These are phyloP conservation scores for Sistotremastrum niveocremeum DNA, from an alignment of 768 basidiomycete species.

Conservation along the genomic window DNA sequence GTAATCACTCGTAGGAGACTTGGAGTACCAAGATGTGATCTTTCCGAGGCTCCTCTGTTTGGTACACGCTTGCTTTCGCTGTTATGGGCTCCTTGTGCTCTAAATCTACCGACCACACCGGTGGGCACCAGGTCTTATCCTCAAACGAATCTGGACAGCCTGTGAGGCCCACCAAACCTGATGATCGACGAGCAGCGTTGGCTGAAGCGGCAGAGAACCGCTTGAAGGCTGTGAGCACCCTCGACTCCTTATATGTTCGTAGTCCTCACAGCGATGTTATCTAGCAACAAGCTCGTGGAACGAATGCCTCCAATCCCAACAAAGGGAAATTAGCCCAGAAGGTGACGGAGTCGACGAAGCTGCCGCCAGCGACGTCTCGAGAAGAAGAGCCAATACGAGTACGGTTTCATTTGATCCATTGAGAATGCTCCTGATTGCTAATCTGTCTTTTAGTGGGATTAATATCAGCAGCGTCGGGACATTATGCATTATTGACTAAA, in stretches of 20 bases:
- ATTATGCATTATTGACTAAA: too few species aligned
- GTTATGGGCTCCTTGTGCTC: slow-evolving; percentile 49
- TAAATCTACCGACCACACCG: slow-evolving; percentile 28
- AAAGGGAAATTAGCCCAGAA: slow-evolving; percentile 30
- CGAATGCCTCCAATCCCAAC: slow-evolving; percentile 31
- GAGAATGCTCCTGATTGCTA: too few species aligned
- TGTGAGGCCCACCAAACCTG: neutral
- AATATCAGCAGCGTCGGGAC: slow-evolving; percentile 8
- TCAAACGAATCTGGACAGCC: neutral
- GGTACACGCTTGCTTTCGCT: neutral
- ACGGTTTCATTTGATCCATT: too few species aligned
- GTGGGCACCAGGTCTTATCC: slow-evolving; percentile 37
- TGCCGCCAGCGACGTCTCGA: slow-evolving; percentile 24
- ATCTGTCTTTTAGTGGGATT: slow-evolving; percentile 28
- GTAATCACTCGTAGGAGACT: too few species aligned
- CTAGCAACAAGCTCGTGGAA: slow-evolving; percentile 30
- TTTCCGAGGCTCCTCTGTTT: too few species aligned
- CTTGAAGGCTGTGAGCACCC: slow-evolving; percentile 17
- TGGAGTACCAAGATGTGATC: too few species aligned
- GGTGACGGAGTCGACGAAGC: slow-evolving; percentile 22
- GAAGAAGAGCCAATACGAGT: slow-evolving; percentile 26
- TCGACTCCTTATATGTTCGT: neutral
- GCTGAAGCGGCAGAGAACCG: slow-evolving; percentile 24
- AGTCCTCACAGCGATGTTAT: neutral
- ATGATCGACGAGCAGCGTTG: slow-evolving; percentile 19